Evolutionary conservation across 179 eudicot species (phyloP).

Genomic region (Camellia oleifera): DNA sequence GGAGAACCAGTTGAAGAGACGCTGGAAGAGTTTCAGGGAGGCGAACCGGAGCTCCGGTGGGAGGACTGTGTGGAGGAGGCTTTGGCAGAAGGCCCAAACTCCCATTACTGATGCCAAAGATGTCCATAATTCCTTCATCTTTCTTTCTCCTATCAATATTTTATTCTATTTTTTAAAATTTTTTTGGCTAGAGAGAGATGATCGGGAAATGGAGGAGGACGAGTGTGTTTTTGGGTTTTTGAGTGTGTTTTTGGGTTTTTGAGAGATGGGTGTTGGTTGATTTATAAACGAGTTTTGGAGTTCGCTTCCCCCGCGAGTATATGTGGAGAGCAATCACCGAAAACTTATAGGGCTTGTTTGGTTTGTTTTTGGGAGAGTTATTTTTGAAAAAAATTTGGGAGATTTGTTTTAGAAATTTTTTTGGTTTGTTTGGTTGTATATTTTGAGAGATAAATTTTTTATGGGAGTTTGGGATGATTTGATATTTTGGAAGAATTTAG

Average conservation of each 20-base stretch:
- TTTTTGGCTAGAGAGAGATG: not conserved
- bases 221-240: too few relatives aligned
- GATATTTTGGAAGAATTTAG: too few relatives aligned
- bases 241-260: too few relatives aligned
- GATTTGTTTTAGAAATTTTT: too few relatives aligned
- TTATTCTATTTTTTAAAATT: not conserved
- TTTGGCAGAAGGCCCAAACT: slow-evolving; percentile 75
- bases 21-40: slow-evolving; percentile 39
- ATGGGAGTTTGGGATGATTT: too few relatives aligned
- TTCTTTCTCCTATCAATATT: slow-evolving; percentile 21
- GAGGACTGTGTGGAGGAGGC: slow-evolving; percentile 56
- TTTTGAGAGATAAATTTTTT: too few relatives aligned
- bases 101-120: slow-evolving; percentile 90
- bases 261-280: not conserved
- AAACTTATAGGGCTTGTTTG: too few relatives aligned
- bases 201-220: not conserved
- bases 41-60: slow-evolving; percentile 82
- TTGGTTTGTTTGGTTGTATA: too few relatives aligned
- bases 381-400: too few relatives aligned
- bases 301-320: not conserved
- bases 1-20: slow-evolving; percentile 62
- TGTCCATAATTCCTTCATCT: slow-evolving; percentile 84
- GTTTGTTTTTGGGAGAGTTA: too few relatives aligned
- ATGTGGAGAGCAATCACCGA: not conserved
- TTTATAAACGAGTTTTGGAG: slow-evolving; percentile 7